Percentiles rank a stretch among this genome's conserved stretches.
phyloP scores from a whole-genome alignment of 441 rosid species.

The Gossypium trilobum region DNA sequence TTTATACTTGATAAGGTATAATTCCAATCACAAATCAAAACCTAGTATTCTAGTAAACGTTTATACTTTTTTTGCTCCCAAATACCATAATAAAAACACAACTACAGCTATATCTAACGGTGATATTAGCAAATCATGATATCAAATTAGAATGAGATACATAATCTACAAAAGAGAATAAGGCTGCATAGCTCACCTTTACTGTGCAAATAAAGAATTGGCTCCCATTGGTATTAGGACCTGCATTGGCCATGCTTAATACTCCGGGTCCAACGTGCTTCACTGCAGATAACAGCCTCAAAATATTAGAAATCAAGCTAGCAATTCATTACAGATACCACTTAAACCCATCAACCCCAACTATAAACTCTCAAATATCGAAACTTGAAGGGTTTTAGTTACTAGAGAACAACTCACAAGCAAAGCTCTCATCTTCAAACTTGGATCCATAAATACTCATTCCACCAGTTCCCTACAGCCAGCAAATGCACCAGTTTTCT shows the following conservation, averaged over 20 bases:
- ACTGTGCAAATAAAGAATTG: too few species aligned
- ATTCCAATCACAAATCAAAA: neutral
- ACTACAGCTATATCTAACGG: neutral
- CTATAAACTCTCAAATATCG: constrained; percentile 15
- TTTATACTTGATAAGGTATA: neutral
- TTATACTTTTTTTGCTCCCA: neutral
- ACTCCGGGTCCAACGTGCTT: too few species aligned
- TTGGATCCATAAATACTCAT: too few species aligned
- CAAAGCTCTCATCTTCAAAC: too few species aligned
- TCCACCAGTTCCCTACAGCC: too few species aligned
- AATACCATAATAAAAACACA: neutral
- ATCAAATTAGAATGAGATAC: constrained; percentile 2
- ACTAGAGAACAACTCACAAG: too few species aligned
- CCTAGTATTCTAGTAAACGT: neutral
- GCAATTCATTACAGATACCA: neutral
- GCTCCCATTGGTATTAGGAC: too few species aligned
- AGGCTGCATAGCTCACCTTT: too few species aligned
- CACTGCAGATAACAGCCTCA: too few species aligned
- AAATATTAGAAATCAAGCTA: neutral
- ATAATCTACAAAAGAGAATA: too few species aligned
- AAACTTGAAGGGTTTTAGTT: constrained; percentile 28
- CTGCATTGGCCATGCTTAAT: too few species aligned
- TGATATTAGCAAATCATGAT: neutral
- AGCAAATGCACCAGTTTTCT: too few species aligned
- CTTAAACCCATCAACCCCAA: neutral